Evolutionary conservation across 768 basidiomycete genomes (phyloP).

Genomic region (Lenzites betulinus): DNA sequence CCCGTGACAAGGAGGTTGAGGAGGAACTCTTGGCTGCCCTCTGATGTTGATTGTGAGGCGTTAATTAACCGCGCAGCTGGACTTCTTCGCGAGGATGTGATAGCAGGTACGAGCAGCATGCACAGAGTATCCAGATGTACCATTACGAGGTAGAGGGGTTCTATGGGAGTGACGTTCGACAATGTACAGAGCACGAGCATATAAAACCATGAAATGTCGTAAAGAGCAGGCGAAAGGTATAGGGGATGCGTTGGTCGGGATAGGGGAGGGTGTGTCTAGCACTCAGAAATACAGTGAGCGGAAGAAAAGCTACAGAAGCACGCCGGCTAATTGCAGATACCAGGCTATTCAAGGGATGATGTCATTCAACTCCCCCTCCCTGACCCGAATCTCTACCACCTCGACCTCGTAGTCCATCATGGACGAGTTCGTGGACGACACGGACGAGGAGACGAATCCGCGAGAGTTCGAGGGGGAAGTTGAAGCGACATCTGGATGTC

Average conservation of each 20-base stretch:
- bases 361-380: conserved; percentile 73
- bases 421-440: conserved; percentile 65
- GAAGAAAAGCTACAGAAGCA: conserved; percentile 12
- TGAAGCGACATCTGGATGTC: conserved; percentile 67
- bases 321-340: conserved; percentile 2
- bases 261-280: conserved; percentile 15
- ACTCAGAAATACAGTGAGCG: conserved; percentile 16
- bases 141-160: background rate
- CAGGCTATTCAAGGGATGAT: conserved; percentile 58
- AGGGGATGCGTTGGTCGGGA: conserved; percentile 3
- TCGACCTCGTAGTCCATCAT: conserved; percentile 81
- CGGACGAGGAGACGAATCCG: conserved; percentile 67
- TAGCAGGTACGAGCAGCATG: background rate
- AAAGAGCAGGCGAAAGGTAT: conserved; percentile 14
- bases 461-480: conserved; percentile 76
- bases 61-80: too few relatives aligned
- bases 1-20: conserved; percentile 60
- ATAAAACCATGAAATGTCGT: background rate
- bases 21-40: conserved; percentile 60
- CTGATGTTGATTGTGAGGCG: conserved; percentile 8
- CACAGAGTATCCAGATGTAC: conserved; percentile 9
- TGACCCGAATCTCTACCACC: conserved; percentile 84
- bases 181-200: conserved; percentile 16
- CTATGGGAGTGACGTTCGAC: conserved; percentile 4
- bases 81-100: too few relatives aligned